Percentiles rank a stretch among this genome's conserved stretches.
Evolutionary conservation across 805 yeast species (phyloP).

Genomic region (Candida cerambycidarum): DNA sequence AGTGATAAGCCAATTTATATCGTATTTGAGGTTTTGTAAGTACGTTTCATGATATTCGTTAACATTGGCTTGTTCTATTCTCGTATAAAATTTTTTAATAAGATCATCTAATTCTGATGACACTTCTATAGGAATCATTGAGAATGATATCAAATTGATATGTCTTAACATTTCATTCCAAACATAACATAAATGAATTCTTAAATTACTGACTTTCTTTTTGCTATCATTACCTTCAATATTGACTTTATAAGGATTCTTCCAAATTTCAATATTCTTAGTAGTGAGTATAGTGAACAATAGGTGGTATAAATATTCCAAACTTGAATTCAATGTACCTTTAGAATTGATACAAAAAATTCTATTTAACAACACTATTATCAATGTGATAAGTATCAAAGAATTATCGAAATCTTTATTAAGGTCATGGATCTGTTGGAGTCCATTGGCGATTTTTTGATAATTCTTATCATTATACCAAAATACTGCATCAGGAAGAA

Average conservation of each 20-base stretch:
- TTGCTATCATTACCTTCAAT: slow-evolving; percentile 18
- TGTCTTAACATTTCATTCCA: slow-evolving; percentile 40
- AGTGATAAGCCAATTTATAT: slow-evolving; percentile 19
- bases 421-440: background rate
- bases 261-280: slow-evolving; percentile 27
- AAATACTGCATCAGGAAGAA: slow-evolving; percentile 27
- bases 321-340: background rate
- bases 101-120: slow-evolving; percentile 9
- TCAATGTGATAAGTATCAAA: background rate
- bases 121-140: slow-evolving; percentile 2
- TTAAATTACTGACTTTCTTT: slow-evolving; percentile 21
- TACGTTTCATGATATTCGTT: slow-evolving; percentile 23
- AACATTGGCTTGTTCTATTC: slow-evolving; percentile 21
- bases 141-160: slow-evolving; percentile 19
- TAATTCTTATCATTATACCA: background rate
- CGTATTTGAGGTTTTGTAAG: slow-evolving; percentile 16
- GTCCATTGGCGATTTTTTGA: background rate
- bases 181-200: slow-evolving; percentile 29
- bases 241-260: slow-evolving; percentile 29
- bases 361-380: background rate
- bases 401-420: background rate
- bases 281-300: background rate
- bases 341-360: background rate
- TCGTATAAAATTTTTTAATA: slow-evolving; percentile 4
- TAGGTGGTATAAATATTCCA: background rate